Percentiles rank a stretch among this genome's conserved stretches.
phyloP scores from a whole-genome alignment of 2,329 filamentous ascomycete species.

The Whalleya microplaca region DNA sequence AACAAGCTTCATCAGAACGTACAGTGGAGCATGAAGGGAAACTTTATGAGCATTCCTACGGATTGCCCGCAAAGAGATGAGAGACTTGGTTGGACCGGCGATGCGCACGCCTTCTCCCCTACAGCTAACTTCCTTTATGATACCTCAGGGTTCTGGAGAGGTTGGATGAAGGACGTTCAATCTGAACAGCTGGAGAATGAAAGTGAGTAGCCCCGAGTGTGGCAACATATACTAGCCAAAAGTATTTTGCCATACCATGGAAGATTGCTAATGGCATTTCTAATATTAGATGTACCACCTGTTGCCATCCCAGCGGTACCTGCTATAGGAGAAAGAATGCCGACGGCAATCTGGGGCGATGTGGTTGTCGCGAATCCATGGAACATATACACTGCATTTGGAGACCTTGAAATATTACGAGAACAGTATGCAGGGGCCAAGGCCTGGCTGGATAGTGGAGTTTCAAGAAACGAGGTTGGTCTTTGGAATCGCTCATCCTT shows the following conservation, averaged over 20 bases:
- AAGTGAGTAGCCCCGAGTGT: conserved; percentile 21
- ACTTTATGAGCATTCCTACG: conserved; percentile 60
- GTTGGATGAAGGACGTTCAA: conserved; percentile 54
- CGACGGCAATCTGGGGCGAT: conserved; percentile 49
- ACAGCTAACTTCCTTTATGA: conserved; percentile 59
- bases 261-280: conserved; percentile 4
- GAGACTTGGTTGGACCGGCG: conserved; percentile 54
- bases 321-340: conserved; percentile 22
- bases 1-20: conserved; percentile 60
- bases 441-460: conserved; percentile 44
- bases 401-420: conserved; percentile 41
- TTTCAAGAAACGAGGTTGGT: conserved; percentile 38
- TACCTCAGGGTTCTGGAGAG: conserved; percentile 51
- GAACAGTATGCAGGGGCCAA: conserved; percentile 46
- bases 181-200: conserved; percentile 35
- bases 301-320: conserved; percentile 37
- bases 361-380: conserved; percentile 46
- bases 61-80: conserved; percentile 54
- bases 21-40: conserved; percentile 60
- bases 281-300: conserved; percentile 29
- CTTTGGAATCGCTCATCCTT: conserved; percentile 44
- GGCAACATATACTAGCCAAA: too few species aligned
- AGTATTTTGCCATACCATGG: too few species aligned
- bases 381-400: conserved; percentile 44
- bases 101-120: conserved; percentile 49